Evolutionary conservation across 305 asterid species (phyloP).

Genomic region (Solanum hybrid): DNA sequence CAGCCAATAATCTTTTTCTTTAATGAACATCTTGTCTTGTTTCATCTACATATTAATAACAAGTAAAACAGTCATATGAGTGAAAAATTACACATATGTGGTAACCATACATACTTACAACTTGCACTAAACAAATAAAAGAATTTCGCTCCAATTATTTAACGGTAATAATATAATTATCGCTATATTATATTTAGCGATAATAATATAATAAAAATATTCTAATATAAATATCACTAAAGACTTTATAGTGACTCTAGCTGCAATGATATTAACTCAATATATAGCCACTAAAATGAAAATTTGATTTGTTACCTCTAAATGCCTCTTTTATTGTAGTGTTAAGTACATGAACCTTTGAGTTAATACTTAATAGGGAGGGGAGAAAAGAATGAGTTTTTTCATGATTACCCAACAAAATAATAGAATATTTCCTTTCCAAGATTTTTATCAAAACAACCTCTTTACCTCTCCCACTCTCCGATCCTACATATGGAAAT

Average conservation of each 20-base stretch:
- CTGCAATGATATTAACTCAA: not conserved
- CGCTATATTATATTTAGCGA: no score
- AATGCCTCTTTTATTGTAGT: not conserved
- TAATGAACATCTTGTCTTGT: slow-evolving; percentile 20
- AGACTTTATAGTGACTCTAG: not conserved
- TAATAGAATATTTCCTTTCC: no score
- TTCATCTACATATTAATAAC: slow-evolving; percentile 20
- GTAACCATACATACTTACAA: not conserved
- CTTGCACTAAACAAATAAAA: not conserved
- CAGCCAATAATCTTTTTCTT: slow-evolving; percentile 18
- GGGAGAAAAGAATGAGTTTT: not conserved
- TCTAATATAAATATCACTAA: not conserved
- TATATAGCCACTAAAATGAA: not conserved
- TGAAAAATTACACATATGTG: not conserved
- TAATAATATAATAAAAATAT: no score
- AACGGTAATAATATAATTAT: no score
- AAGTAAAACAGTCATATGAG: not conserved
- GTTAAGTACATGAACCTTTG: not conserved
- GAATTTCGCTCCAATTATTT: not conserved
- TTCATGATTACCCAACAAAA: not conserved
- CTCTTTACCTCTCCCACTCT: not conserved
- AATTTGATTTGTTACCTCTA: not conserved
- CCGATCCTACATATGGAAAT: not conserved
- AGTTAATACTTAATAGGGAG: not conserved
- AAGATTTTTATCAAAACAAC: not conserved